A percentile compares a stretch with the other conserved stretches of the same genome.
Evolutionary conservation across 2,329 filamentous ascomycete genomes (phyloP).

Genomic region (Helotiales sp.): DNA sequence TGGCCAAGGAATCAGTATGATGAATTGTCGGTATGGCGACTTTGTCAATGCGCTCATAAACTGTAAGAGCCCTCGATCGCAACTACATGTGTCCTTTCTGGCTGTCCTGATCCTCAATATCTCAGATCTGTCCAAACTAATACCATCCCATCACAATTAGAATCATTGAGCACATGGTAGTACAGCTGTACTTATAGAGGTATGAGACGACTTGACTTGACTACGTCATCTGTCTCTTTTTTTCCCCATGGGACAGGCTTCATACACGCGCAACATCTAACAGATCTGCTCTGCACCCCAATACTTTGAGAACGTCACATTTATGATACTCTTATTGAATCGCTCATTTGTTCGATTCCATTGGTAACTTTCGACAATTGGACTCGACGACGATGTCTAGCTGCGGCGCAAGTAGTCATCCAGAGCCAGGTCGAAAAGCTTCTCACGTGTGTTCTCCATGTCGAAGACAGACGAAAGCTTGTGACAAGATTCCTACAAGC

Average conservation of each 20-base stretch:
- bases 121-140: background rate
- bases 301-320: background rate
- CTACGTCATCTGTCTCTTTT: no score
- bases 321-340: no score
- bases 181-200: background rate
- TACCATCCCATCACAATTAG: background rate
- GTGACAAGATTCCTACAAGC: conserved; percentile 13
- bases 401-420: background rate
- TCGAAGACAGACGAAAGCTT: conserved; percentile 14
- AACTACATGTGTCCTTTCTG: background rate
- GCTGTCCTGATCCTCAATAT: background rate
- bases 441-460: conserved; percentile 16
- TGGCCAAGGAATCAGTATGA: conserved; percentile 29
- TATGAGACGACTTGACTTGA: no score
- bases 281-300: background rate
- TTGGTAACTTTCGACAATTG: background rate
- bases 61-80: conserved; percentile 37
- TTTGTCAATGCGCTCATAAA: conserved; percentile 49
- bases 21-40: conserved; percentile 48
- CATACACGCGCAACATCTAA: no score
- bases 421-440: conserved; percentile 2
- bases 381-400: background rate
- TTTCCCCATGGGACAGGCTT: no score
- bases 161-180: background rate
- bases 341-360: background rate